phyloP scores from a whole-genome alignment of 371 early-diverging fungal species.

The Apophysomyces variabilis region DNA sequence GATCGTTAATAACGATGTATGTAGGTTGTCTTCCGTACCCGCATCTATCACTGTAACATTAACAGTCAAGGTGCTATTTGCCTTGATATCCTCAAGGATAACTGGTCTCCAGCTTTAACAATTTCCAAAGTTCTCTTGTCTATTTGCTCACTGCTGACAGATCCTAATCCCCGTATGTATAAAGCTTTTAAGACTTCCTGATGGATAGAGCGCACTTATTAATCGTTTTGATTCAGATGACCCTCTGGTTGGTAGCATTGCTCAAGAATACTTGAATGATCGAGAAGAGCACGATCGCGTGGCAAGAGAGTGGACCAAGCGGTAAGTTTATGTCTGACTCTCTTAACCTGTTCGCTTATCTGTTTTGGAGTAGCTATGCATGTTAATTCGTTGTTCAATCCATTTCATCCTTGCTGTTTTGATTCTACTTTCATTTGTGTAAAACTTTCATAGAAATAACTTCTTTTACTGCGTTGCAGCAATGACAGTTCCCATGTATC shows the following conservation, averaged over 20 bases:
- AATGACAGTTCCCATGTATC: too few relatives aligned
- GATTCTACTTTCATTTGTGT: too few relatives aligned
- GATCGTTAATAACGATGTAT: background rate
- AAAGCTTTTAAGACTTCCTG: background rate
- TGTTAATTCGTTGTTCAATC: too few relatives aligned
- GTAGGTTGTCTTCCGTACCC: conserved; percentile 91
- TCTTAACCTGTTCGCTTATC: background rate
- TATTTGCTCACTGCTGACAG: conserved; percentile 97
- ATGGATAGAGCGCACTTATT: background rate
- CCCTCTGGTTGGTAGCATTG: conserved; percentile 91
- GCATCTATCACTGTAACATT: conserved; percentile 99
- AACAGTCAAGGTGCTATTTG: conserved; percentile 99
- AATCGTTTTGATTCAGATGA: conserved; percentile 64
- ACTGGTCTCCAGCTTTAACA: conserved; percentile 99
- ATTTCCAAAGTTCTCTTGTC: conserved; percentile 97
- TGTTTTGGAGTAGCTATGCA: background rate
- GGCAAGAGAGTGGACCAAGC: conserved; percentile 94
- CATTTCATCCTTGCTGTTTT: too few relatives aligned
- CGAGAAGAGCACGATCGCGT: conserved; percentile 88
- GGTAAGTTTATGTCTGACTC: conserved; percentile 46
- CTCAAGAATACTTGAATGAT: conserved; percentile 88
- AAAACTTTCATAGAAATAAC: too few relatives aligned
- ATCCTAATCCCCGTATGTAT: conserved; percentile 90
- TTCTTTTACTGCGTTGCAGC: too few relatives aligned
- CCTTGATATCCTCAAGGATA: conserved; percentile 97